Conservation (phyloP, 768 basidiomycete genomes). For the Pulveroboletus sp. region DNA sequence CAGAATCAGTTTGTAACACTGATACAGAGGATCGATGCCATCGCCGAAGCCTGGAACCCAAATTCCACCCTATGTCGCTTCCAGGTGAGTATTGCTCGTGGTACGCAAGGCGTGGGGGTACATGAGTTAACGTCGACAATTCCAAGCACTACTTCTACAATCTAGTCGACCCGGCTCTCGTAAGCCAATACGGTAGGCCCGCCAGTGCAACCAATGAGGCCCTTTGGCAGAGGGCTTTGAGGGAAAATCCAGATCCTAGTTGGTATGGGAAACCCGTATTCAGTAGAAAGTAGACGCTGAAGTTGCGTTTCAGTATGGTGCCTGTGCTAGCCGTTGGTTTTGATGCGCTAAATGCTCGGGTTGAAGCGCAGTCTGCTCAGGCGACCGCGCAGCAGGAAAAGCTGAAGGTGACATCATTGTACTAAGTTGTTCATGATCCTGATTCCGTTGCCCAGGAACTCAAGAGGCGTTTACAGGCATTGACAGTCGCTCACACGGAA, state of each 20-base stretch:
- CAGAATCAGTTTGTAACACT: conserved; percentile 54
- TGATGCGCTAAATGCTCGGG: conserved; percentile 72
- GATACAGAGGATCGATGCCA: conserved; percentile 54
- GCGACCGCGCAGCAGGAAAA: conserved; percentile 63
- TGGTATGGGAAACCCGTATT: conserved; percentile 41
- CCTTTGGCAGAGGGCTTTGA: conserved; percentile 72
- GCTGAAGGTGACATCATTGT: conserved; percentile 41
- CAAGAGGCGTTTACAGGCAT: conserved; percentile 53
- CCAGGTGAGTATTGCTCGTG: conserved; percentile 45
- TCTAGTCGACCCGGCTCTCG: conserved; percentile 64
- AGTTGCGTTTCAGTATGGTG: conserved; percentile 49
- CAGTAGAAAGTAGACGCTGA: background rate
- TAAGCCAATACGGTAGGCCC: conserved; percentile 65
- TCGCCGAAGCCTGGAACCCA: conserved; percentile 71
- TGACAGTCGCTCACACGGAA: conserved; percentile 59
- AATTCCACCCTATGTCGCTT: conserved; percentile 67
- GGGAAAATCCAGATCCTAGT: conserved; percentile 77
- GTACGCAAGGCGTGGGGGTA: background rate
- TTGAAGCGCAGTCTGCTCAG: conserved; percentile 68
- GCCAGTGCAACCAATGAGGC: conserved; percentile 65
- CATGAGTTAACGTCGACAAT: background rate
- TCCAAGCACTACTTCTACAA: conserved; percentile 80
- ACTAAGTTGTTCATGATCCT: background rate
- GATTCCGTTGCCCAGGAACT: conserved; percentile 47
- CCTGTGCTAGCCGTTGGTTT: conserved; percentile 79